Conservation (phyloP, 228 moss, liverwort and hornwort species). For the Sphagnum fallax region DNA sequence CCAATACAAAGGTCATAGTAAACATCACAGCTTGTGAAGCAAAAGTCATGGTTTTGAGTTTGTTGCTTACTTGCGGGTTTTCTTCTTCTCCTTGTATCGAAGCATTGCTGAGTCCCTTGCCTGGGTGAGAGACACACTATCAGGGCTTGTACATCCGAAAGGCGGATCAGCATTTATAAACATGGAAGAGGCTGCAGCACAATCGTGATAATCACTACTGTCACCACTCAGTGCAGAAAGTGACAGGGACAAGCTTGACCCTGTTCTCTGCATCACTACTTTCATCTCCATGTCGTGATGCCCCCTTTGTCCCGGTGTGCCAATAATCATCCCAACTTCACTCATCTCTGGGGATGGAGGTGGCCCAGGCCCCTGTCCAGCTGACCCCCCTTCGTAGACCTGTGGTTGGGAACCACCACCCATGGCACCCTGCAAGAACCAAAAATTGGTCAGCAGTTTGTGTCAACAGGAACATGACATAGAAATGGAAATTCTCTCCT, state of each 20-base stretch:
- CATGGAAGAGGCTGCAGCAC: conserved; percentile 17
- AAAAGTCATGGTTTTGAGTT: neutral
- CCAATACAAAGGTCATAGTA: no score
- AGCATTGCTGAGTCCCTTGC: conserved; percentile 60
- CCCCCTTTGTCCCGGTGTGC: conserved; percentile 16
- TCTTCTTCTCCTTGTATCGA: conserved; percentile 61
- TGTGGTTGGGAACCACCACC: neutral
- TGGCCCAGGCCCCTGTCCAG: conserved; percentile 15
- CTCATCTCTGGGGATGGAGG: conserved; percentile 10
- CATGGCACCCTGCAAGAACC: neutral
- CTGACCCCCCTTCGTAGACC: conserved; percentile 2
- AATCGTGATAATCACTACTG: conserved; percentile 26
- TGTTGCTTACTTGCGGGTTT: conserved; percentile 35
- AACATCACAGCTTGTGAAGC: no score
- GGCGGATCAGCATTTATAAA: conserved; percentile 32
- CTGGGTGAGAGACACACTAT: conserved; percentile 38
- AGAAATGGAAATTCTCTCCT: no score
- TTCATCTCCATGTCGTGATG: conserved; percentile 21
- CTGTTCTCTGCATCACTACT: conserved; percentile 25
- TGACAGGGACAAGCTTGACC: conserved; percentile 27
- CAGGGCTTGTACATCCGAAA: conserved; percentile 29
- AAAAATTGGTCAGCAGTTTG: neutral
- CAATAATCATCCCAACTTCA: conserved; percentile 8
- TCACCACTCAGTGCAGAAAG: conserved; percentile 34
- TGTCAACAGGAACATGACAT: no score